A percentile compares a stretch with the other conserved stretches of the same genome.
Conservation (phyloP, 345 rosid genomes). For the Syzygium grande region DNA sequence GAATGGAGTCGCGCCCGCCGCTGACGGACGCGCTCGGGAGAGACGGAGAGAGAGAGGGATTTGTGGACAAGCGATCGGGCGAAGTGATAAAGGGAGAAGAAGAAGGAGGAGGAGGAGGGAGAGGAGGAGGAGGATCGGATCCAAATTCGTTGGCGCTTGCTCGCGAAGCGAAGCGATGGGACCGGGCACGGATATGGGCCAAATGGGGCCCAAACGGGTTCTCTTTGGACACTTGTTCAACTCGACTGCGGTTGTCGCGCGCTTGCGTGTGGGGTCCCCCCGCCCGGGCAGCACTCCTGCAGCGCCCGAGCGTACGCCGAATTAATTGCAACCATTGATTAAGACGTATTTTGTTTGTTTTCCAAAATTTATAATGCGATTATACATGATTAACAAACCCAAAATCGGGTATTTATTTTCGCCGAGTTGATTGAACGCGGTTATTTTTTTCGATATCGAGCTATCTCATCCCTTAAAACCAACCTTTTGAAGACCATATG, state of each 20-base stretch:
- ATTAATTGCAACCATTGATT: rapidly evolving
- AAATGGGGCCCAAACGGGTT: not conserved
- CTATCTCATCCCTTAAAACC: not conserved
- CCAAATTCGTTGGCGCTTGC: slow-evolving; percentile 48
- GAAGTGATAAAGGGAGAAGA: not conserved
- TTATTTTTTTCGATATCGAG: too few species aligned
- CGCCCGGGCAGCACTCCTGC: too few species aligned
- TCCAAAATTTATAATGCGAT: not conserved
- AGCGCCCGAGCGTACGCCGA: not conserved
- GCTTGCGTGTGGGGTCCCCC: not conserved
- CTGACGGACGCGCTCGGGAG: not conserved
- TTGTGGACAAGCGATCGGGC: not conserved
- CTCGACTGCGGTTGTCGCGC: not conserved
- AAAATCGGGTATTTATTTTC: too few species aligned
- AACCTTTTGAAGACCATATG: not conserved
- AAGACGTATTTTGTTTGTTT: too few species aligned
- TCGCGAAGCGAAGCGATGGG: not conserved
- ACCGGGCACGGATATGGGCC: not conserved
- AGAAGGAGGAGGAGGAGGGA: not conserved
- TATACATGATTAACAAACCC: not conserved
- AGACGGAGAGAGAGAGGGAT: not conserved
- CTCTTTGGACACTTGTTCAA: not conserved
- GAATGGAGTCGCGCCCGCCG: not conserved
- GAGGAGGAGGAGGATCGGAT: slow-evolving; percentile 17
- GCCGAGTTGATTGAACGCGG: too few species aligned